phyloP scores from a whole-genome alignment of 2,329 filamentous ascomycete species.

The Nemania bipapillata region DNA sequence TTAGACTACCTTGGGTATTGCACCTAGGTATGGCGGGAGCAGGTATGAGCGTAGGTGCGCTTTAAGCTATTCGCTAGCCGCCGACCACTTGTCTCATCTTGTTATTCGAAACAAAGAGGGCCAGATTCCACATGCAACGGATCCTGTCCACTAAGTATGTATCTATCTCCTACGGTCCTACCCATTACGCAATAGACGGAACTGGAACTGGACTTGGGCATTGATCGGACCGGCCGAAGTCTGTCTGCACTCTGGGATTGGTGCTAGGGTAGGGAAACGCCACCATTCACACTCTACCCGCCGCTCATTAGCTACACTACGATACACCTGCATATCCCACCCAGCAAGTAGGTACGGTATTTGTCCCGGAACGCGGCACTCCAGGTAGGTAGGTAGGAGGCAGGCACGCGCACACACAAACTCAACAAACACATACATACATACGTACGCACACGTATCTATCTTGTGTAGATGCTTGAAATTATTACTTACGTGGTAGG shows the following conservation, averaged over 20 bases:
- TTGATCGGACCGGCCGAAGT: constrained; percentile 30
- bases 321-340: constrained; percentile 17
- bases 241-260: constrained; percentile 21
- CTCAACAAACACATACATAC: not conserved
- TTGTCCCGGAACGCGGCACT: constrained; percentile 21
- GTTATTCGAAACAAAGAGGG: constrained; percentile 43
- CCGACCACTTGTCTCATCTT: constrained; percentile 45
- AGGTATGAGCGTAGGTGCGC: not conserved
- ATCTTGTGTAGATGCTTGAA: too few relatives aligned
- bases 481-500: not conserved
- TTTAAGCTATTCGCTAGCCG: constrained; percentile 44
- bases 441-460: not conserved
- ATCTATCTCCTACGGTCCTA: not conserved
- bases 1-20: not conserved
- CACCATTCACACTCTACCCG: constrained; percentile 20
- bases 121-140: constrained; percentile 30
- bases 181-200: constrained; percentile 24
- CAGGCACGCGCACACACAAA: too few relatives aligned
- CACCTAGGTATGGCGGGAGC: not conserved
- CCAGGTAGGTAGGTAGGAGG: not conserved
- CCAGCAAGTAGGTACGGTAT: constrained; percentile 14
- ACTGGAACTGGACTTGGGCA: constrained; percentile 10
- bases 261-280: constrained; percentile 15
- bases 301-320: constrained; percentile 31
- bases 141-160: not conserved